Conservation (phyloP, 345 rosid species). For the Eutrema yunnanense region DNA sequence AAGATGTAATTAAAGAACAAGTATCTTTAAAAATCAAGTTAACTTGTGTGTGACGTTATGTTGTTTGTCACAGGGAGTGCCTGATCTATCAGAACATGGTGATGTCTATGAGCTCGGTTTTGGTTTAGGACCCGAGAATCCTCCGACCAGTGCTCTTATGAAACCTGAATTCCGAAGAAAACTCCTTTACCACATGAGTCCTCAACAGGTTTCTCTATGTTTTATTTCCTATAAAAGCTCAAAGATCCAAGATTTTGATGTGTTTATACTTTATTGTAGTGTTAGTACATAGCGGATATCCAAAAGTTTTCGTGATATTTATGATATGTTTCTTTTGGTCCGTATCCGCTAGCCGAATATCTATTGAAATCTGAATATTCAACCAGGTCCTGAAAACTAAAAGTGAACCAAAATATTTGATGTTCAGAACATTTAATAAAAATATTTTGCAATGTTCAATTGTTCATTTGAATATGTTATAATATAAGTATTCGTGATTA, state of each 20-base stretch:
- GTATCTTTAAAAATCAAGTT: not conserved
- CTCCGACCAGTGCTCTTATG: conserved; percentile 70
- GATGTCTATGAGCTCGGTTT: conserved; percentile 62
- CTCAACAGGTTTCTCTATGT: conserved; percentile 52
- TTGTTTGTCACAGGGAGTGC: conserved; percentile 53
- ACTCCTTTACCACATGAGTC: conserved; percentile 59
- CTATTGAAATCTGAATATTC: too few relatives aligned
- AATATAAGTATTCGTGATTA: too few relatives aligned
- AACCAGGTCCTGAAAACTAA: too few relatives aligned
- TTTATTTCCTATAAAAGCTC: conserved; percentile 1
- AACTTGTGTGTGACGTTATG: conserved; percentile 23
- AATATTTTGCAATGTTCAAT: too few relatives aligned
- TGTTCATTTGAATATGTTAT: too few relatives aligned
- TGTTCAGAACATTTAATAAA: too few relatives aligned
- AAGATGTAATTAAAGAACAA: conserved; percentile 37
- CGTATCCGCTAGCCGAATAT: too few relatives aligned
- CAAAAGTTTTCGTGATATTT: not conserved
- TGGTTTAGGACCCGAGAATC: conserved; percentile 59
- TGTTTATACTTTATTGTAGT: not conserved
- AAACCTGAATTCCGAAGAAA: conserved; percentile 52
- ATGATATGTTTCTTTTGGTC: too few relatives aligned
- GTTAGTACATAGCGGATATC: not conserved
- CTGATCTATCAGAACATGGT: conserved; percentile 67
- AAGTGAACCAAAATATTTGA: too few relatives aligned
- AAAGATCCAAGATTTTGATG: not conserved